These are phyloP conservation scores for Citrus mangshanensis DNA, from an alignment of 345 rosid species.

Conservation along the genomic window DNA sequence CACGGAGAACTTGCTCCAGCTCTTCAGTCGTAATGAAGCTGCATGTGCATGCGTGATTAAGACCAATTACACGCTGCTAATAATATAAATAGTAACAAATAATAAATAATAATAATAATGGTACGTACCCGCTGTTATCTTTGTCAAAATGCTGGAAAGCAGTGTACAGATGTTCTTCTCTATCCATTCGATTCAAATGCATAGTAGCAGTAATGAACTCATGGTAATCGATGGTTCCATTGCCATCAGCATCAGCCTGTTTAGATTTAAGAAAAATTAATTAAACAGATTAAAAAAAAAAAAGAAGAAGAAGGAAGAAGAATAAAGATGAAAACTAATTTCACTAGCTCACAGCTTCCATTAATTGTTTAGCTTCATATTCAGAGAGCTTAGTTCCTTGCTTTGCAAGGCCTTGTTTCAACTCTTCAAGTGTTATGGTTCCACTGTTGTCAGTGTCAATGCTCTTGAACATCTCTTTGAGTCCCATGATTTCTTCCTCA, in stretches of 20 bases:
- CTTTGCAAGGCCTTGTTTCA: conserved; percentile 84
- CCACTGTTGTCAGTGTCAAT: conserved; percentile 89
- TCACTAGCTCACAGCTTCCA: conserved; percentile 79
- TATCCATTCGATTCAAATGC: conserved; percentile 75
- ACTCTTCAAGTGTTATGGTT: conserved; percentile 90
- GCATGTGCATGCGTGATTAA: neutral
- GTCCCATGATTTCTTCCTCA: conserved; percentile 97
- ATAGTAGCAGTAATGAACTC: conserved; percentile 83
- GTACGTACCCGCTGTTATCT: conserved; percentile 73
- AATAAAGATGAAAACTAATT: too few relatives aligned
- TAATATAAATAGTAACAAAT: too few relatives aligned
- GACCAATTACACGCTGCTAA: neutral
- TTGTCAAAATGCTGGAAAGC: conserved; percentile 87
- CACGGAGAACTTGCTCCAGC: conserved; percentile 85
- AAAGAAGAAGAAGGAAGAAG: neutral
- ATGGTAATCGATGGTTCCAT: conserved; percentile 76
- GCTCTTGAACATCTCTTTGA: conserved; percentile 89
- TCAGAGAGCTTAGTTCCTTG: conserved; percentile 91
- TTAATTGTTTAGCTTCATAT: conserved; percentile 75
- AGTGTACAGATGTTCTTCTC: conserved; percentile 72
- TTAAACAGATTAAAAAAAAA: too few relatives aligned
- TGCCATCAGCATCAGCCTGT: conserved; percentile 90
- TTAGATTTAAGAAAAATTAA: neutral
- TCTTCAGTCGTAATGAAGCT: conserved; percentile 84
- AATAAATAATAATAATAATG: neutral